These are phyloP conservation scores for Cyclotella kingstonii DNA, from an alignment of 108 stramenopile species.

Conservation along the genomic window DNA sequence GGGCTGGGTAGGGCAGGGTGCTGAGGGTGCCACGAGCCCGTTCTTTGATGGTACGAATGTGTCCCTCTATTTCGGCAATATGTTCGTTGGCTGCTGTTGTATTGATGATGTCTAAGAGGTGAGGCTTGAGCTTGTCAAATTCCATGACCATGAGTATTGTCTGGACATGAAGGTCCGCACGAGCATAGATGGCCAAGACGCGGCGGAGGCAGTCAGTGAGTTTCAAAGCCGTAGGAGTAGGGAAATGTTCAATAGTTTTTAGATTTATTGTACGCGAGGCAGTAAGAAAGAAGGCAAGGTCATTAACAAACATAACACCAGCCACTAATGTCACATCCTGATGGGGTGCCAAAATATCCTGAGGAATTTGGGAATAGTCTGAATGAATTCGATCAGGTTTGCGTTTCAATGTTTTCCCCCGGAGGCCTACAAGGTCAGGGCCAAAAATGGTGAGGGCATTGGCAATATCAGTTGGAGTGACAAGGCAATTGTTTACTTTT, in stretches of 20 bases:
- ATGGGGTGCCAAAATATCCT: constrained; percentile 13
- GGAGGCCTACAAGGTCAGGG: constrained; percentile 13
- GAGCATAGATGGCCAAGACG: constrained; percentile 3
- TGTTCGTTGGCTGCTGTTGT: constrained; percentile 16
- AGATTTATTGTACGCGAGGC: constrained; percentile 23
- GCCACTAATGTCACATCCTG: constrained; percentile 25
- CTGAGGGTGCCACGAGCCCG: too few relatives aligned
- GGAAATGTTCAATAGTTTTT: not conserved
- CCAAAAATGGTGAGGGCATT: constrained; percentile 32
- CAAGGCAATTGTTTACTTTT: constrained; percentile 28
- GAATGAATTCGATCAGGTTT: not conserved
- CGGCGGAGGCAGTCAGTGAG: not conserved
- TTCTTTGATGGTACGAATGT: constrained; percentile 23
- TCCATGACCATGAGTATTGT: constrained; percentile 9
- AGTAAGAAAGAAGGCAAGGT: constrained; percentile 36
- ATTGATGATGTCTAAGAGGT: constrained; percentile 1
- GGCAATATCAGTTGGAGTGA: constrained; percentile 22
- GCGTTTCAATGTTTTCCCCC: constrained; percentile 13
- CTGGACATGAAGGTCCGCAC: constrained; percentile 10
- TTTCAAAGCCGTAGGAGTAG: constrained; percentile 9
- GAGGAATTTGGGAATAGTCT: constrained; percentile 15
- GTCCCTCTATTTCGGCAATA: not conserved
- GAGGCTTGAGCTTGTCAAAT: constrained; percentile 6
- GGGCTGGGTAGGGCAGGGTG: too few relatives aligned
- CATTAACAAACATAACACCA: constrained; percentile 42